Base-by-base conservation (phyloP, 2,329 filamentous ascomycete genomes). In the Pyrenochaeta sp. region DNA sequence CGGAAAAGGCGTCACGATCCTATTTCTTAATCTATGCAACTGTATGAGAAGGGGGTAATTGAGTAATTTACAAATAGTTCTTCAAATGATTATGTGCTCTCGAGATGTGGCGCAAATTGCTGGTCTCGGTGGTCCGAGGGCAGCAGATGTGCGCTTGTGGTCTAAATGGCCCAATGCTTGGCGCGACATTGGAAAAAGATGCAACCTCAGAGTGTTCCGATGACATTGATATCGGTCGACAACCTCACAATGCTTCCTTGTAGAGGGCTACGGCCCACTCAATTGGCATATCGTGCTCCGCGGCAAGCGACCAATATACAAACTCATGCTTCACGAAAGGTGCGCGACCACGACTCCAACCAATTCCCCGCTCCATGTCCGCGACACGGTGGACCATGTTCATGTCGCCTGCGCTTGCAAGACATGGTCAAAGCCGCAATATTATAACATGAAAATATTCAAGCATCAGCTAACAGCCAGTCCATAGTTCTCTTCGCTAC, bases 181-280 rank as follows among this genome's bases (percentile, higher is more conserved):
- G 64, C 61, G 38, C 44, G 32, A 32, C 35, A 32, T 44, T 58
- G 41, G 47, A 52, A 58, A 58, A 54, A 57, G 51, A 60, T 58
- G 53, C 49, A 55, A 32, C 32, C 42, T 41, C 28, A 29, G 52
- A 48, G 49, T 48, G 29, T 43, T 27, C 17, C 32, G 34, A 49
- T 21, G 51, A 42, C 51, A 50, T 52, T 21, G 51, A 42, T 51
- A 50, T 52, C 48, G 57, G 60, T 64, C 60, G 58, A 59, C 64
- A 63, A n/a, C 46, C 54, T 53, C 55, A 68, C 62, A 44, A 78
- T 77, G 76, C 71, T 77, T 67, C 73, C 74, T 56, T 77, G 74
- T 63, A 74, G 75, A 73, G 75, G 75, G 53, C 58, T 76, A 28
- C 71, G 68, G 59, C 61, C 70, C 48, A 63, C 65, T 43, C 64